phyloP scores from a whole-genome alignment of 1,284 basidiomycete species.

The Tetrapyrgos nigripes region DNA sequence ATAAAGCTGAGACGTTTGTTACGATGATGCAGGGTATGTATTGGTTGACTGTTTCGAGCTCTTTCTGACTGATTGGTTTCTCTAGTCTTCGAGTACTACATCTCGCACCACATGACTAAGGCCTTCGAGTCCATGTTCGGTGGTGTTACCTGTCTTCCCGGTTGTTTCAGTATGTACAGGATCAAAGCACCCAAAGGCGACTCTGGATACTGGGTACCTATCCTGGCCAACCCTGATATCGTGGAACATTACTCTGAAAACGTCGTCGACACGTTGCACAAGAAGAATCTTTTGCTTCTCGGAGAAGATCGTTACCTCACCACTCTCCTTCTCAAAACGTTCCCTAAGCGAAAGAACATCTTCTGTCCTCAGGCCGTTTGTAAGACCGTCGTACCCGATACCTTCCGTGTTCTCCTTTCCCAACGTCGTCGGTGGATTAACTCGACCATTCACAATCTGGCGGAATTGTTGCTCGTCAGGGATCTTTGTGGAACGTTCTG shows the following conservation, averaged over 20 bases:
- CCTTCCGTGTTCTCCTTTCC: constrained; percentile 92
- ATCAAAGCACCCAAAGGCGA: constrained; percentile 97
- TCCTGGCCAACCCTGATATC: constrained; percentile 96
- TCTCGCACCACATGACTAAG: constrained; percentile 98
- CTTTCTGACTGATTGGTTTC: constrained; percentile 18
- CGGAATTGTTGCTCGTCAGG: constrained; percentile 92
- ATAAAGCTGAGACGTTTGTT: constrained; percentile 97
- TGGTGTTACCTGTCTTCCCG: constrained; percentile 98
- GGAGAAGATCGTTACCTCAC: constrained; percentile 99
- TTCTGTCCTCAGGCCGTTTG: constrained; percentile 99
- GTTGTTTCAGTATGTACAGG: constrained; percentile 99
- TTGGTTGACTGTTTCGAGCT: constrained; percentile 13
- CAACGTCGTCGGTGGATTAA: constrained; percentile 99
- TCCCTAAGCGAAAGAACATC: constrained; percentile 99
- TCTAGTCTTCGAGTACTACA: constrained; percentile 98
- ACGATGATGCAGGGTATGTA: constrained; percentile 96
- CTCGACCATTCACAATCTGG: constrained; percentile 97
- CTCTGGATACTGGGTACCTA: constrained; percentile 96
- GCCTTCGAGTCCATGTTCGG: constrained; percentile 99
- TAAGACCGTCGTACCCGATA: constrained; percentile 97
- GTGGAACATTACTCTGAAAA: constrained; percentile 98
- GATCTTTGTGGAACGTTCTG: constrained; percentile 97
- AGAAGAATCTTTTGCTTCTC: constrained; percentile 97
- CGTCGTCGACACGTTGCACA: constrained; percentile 97
- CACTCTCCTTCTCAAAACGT: constrained; percentile 95